These are phyloP conservation scores for Eimeria acervulina DNA, from an alignment of 169 alveolate genomes.

Conservation along the genomic window DNA sequence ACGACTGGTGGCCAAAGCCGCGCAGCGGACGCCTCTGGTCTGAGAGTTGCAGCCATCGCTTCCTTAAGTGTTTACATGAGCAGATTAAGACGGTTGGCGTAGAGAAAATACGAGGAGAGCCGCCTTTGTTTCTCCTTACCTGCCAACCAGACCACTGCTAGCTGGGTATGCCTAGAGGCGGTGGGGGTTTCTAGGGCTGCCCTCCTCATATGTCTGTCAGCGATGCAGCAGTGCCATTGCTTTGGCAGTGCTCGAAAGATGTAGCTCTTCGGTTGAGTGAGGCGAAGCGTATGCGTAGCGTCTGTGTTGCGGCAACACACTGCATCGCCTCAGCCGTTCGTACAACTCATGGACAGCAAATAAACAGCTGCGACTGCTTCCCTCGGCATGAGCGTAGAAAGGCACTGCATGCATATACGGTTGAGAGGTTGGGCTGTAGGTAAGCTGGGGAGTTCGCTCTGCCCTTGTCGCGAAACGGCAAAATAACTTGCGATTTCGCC, in stretches of 20 bases:
- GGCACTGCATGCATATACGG: not conserved
- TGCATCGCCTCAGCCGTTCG: not conserved
- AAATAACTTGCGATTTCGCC: not conserved
- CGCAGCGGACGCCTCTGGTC: constrained; percentile 36
- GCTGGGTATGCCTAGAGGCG: not conserved
- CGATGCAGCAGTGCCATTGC: not conserved
- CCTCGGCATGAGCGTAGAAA: not conserved
- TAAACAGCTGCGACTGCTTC: not conserved
- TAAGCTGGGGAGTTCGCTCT: not conserved
- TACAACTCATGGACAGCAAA: not conserved
- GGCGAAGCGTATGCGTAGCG: not conserved
- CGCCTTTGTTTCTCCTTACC: not conserved
- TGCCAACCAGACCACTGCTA: not conserved
- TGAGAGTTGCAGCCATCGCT: constrained; percentile 27
- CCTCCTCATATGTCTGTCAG: not conserved
- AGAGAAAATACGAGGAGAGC: not conserved
- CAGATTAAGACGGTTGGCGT: not conserved
- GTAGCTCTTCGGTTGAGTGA: not conserved
- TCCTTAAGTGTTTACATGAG: not conserved
- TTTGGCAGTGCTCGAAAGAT: not conserved
- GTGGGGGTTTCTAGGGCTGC: not conserved
- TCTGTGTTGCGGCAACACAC: not conserved
- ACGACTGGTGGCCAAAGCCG: constrained; percentile 50
- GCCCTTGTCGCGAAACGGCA: not conserved
- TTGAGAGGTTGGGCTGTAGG: not conserved